phyloP scores from a whole-genome alignment of 2,329 filamentous ascomycete genomes.

The Calonectria hongkongensis region DNA sequence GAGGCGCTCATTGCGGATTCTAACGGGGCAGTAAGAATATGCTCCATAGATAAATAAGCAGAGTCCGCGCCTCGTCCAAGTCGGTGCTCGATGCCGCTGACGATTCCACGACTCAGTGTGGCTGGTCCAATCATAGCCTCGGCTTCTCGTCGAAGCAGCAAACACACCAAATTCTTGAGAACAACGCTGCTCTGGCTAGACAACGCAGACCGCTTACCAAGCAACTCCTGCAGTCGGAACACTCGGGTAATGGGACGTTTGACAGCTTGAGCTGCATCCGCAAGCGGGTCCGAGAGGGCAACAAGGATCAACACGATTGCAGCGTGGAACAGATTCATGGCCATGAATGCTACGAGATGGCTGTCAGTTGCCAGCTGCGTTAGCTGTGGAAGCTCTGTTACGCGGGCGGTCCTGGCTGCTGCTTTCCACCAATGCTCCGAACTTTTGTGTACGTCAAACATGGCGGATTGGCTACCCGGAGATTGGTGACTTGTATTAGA shows the following conservation, averaged over 20 bases:
- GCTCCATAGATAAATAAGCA: neutral
- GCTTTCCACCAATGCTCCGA: constrained; percentile 60
- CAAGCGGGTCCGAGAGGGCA: constrained; percentile 64
- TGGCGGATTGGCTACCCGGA: neutral
- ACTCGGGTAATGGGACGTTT: constrained; percentile 65
- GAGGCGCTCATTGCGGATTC: neutral
- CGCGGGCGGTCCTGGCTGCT: constrained; percentile 61
- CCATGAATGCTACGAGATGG: constrained; percentile 66
- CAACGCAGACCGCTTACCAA: constrained; percentile 25
- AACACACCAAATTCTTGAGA: constrained; percentile 23
- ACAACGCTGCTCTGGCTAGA: constrained; percentile 28
- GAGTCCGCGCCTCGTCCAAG: neutral
- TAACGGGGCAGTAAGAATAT: neutral
- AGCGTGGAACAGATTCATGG: constrained; percentile 67
- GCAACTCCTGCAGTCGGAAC: constrained; percentile 61
- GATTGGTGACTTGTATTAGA: neutral
- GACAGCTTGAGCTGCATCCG: constrained; percentile 63
- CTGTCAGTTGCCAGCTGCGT: constrained; percentile 62
- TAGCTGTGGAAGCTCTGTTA: constrained; percentile 59
- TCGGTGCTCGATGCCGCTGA: neutral
- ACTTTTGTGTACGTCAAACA: constrained; percentile 34
- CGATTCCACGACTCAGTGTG: neutral
- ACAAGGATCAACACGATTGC: constrained; percentile 65
- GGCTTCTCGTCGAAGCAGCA: constrained; percentile 18
- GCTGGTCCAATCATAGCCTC: constrained; percentile 25